A percentile compares a stretch with the other conserved stretches of the same genome.
These are phyloP conservation scores for Corymbia citriodora DNA, from an alignment of 441 rosid genomes.

Conservation along the genomic window DNA sequence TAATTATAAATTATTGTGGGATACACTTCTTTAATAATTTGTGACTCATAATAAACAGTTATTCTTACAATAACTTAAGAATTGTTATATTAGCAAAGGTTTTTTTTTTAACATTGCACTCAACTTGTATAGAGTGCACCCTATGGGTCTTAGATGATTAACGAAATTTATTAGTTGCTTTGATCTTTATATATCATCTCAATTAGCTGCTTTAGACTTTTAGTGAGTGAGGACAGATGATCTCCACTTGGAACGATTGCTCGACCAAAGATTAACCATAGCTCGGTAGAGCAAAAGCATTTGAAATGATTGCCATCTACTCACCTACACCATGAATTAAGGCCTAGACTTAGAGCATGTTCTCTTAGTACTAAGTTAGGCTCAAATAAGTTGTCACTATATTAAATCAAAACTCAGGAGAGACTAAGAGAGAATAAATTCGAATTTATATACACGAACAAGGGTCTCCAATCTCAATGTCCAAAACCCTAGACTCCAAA, in stretches of 20 bases:
- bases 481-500: not conserved
- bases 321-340: not conserved
- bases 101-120: not conserved
- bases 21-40: too few relatives aligned
- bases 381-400: not conserved
- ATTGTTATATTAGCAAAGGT: too few relatives aligned
- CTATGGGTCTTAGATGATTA: accelerated
- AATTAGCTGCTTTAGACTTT: not conserved
- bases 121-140: not conserved
- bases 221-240: not conserved
- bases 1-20: too few relatives aligned
- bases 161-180: not conserved
- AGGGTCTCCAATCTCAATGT: not conserved
- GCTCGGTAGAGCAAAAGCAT: not conserved
- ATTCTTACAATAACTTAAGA: too few relatives aligned
- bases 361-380: not conserved
- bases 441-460: not conserved
- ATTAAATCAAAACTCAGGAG: not conserved
- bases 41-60: too few relatives aligned
- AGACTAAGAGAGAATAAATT: not conserved
- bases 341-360: not conserved
- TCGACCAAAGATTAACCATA: not conserved
- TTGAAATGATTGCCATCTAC: not conserved
- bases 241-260: not conserved
- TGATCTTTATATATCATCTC: not conserved